phyloP scores from a whole-genome alignment of 2,329 filamentous ascomycete species.

The Exutisphaerella laricina region DNA sequence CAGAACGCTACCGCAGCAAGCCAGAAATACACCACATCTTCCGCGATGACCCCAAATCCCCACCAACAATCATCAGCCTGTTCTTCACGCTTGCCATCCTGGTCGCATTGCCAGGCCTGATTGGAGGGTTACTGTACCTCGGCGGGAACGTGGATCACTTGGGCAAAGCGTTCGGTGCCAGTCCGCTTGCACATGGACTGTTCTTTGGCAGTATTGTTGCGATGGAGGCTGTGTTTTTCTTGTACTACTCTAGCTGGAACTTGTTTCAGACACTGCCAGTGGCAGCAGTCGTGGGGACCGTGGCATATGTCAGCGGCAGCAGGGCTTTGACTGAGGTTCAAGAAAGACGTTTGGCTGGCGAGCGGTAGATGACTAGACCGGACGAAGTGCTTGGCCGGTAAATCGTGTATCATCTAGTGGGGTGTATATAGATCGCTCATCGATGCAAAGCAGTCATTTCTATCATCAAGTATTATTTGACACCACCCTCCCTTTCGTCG shows the following conservation, averaged over 20 bases:
- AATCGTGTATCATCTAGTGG: too few relatives aligned
- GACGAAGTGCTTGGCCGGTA: slow-evolving; percentile 1
- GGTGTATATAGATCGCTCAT: too few relatives aligned
- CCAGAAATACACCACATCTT: slow-evolving; percentile 89
- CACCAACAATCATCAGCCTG: slow-evolving; percentile 71
- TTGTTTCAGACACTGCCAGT: slow-evolving; percentile 83
- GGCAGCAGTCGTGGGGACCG: slow-evolving; percentile 59
- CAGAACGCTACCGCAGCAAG: slow-evolving; percentile 76
- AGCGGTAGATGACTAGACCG: slow-evolving; percentile 39
- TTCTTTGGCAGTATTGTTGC: slow-evolving; percentile 84
- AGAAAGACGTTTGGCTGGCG: slow-evolving; percentile 71
- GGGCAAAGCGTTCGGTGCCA: slow-evolving; percentile 64
- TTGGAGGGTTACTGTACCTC: slow-evolving; percentile 67
- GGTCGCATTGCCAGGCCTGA: slow-evolving; percentile 66
- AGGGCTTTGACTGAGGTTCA: slow-evolving; percentile 92
- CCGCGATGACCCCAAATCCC: slow-evolving; percentile 70
- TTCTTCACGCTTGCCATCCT: slow-evolving; percentile 69
- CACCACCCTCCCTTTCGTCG: too few relatives aligned
- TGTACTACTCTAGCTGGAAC: slow-evolving; percentile 91
- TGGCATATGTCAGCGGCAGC: slow-evolving; percentile 80
- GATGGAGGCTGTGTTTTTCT: slow-evolving; percentile 87
- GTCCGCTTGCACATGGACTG: slow-evolving; percentile 72
- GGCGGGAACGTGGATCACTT: slow-evolving; percentile 81
- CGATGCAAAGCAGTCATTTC: too few relatives aligned
- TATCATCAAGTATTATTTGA: too few relatives aligned